A percentile compares a stretch with the other conserved stretches of the same genome.
phyloP scores from a whole-genome alignment of 495 filamentous ascomycete genomes.

The Echria macrotheca region DNA sequence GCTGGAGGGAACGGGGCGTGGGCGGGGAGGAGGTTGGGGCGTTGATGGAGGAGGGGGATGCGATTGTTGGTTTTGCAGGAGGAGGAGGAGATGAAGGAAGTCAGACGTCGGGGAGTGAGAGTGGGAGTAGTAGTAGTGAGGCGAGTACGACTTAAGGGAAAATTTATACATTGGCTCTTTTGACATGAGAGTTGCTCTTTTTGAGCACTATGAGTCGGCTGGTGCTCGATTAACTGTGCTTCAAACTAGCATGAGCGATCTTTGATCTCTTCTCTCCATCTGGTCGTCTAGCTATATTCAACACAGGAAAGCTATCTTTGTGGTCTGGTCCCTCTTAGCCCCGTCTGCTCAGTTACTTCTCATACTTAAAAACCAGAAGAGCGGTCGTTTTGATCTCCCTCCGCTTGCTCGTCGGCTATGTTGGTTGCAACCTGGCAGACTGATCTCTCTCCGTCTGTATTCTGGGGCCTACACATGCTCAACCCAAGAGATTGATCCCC shows the following conservation, averaged over 20 bases:
- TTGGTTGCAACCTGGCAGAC: too few relatives aligned
- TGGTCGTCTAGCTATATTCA: not conserved
- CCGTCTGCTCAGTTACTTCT: not conserved
- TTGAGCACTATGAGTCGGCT: too few relatives aligned
- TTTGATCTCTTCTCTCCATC: not conserved
- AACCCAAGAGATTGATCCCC: too few relatives aligned
- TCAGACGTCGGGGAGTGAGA: conserved; percentile 4
- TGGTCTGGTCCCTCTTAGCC: not conserved
- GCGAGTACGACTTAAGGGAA: not conserved
- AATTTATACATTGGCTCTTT: not conserved
- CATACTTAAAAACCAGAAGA: too few relatives aligned
- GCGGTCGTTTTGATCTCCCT: too few relatives aligned
- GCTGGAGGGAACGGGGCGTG: conserved; percentile 47
- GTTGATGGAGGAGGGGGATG: conserved; percentile 50
- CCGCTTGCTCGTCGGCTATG: too few relatives aligned
- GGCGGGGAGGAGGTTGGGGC: conserved; percentile 44
- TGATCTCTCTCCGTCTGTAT: too few relatives aligned
- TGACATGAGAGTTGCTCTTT: not conserved
- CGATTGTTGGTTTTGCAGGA: conserved; percentile 43
- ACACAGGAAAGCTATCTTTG: not conserved
- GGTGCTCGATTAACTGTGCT: not conserved
- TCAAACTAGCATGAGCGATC: not conserved
- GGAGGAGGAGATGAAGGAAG: conserved; percentile 45
- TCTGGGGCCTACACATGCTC: too few relatives aligned
- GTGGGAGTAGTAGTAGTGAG: conserved; percentile 1